Percentiles rank a stretch among this genome's conserved stretches.
Conservation (phyloP, 1,284 basidiomycete species). For the Malassezia restricta region DNA sequence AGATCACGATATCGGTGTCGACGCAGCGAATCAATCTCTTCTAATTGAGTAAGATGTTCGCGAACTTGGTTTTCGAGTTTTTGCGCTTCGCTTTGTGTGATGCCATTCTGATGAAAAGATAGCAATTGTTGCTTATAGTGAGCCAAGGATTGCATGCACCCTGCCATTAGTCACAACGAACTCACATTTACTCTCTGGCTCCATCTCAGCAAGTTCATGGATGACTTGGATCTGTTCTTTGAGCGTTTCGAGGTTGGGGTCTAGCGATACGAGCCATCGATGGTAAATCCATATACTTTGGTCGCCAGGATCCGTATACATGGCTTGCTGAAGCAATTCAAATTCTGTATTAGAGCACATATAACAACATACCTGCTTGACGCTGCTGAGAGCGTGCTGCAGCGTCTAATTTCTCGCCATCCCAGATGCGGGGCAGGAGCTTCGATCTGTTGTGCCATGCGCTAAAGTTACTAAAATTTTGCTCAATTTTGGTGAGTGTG, state of each 20-base stretch:
- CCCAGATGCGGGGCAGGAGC: conserved; percentile 61
- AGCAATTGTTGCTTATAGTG: conserved; percentile 20
- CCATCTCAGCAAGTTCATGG: conserved; percentile 71
- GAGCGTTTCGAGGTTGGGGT: conserved; percentile 49
- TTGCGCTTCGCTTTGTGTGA: background rate
- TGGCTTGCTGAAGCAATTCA: conserved; percentile 77
- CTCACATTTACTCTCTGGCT: conserved; percentile 86
- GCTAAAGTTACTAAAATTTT: conserved; percentile 93
- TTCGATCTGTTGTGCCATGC: conserved; percentile 97
- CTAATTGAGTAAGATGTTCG: conserved; percentile 12
- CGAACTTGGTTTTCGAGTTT: background rate
- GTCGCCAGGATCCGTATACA: conserved; percentile 92
- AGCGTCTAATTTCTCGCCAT: conserved; percentile 44
- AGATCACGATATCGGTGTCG: conserved; percentile 28
- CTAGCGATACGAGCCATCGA: conserved; percentile 70
- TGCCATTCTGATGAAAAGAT: background rate
- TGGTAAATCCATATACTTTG: conserved; percentile 98
- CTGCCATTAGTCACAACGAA: conserved; percentile 13
- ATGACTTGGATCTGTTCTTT: conserved; percentile 69
- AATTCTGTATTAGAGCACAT: conserved; percentile 56
- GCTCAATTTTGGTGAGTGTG: conserved; percentile 77
- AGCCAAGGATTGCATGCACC: conserved; percentile 32
- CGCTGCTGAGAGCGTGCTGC: conserved; percentile 18
- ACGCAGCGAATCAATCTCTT: conserved; percentile 29
- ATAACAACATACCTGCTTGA: conserved; percentile 53